Evolutionary conservation across 139 green algal genomes (phyloP).

Genomic region (Closterium sp.): DNA sequence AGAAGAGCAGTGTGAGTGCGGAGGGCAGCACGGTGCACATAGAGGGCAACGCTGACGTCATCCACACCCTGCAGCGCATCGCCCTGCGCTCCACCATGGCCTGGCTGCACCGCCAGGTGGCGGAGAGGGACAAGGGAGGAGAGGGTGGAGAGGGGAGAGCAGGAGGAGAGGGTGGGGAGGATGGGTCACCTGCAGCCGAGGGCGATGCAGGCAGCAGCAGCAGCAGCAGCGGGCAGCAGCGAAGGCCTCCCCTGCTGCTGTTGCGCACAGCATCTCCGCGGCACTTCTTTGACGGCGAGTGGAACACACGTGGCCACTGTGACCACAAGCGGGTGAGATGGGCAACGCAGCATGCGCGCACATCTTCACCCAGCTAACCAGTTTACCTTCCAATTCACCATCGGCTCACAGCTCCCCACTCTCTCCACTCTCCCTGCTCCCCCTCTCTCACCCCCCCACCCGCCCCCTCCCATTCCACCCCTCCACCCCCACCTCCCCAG

Average conservation of each 20-base stretch:
- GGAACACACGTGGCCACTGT: background rate
- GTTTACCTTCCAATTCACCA: no score
- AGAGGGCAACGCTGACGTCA: background rate
- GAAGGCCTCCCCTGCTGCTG: background rate
- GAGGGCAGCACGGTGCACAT: background rate
- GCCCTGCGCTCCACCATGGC: background rate
- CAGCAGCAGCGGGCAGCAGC: background rate
- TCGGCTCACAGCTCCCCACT: no score
- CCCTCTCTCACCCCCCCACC: no score
- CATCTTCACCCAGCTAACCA: no score
- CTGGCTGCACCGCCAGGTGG: background rate
- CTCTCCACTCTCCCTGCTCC: no score
- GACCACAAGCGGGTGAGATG: background rate
- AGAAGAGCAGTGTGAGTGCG: no score
- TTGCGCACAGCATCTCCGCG: background rate
- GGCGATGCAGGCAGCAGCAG: no score
- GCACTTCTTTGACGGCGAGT: conserved; percentile 12
- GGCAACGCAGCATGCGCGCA: no score
- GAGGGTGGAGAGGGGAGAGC: background rate
- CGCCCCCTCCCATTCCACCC: no score
- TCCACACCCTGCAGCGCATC: background rate
- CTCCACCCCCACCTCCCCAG: background rate
- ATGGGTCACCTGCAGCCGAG: background rate
- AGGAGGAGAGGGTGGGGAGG: background rate
- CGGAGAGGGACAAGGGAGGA: background rate